Base-by-base conservation (phyloP, 179 eudicot species). In the Gypsophila paniculata region DNA sequence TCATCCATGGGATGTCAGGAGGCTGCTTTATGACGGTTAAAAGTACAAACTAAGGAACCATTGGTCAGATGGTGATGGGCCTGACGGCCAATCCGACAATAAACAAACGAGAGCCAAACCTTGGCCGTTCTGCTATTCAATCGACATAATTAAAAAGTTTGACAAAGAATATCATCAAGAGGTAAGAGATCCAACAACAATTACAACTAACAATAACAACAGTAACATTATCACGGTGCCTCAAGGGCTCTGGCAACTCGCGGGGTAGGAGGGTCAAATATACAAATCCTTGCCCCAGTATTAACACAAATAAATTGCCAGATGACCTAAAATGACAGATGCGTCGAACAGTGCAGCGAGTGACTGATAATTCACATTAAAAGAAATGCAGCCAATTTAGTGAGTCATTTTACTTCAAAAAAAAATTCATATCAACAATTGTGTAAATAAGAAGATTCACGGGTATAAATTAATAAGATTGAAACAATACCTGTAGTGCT, bases 401-500 rank as follows among this genome's bases (percentile, higher is more conserved):
- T 29, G 34, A 29, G 34, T 29, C 34, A 29, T 29, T 29, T 29
- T 29, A 29, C 15, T 64, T 65, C 46, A 55, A 17, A 19, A 23
- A 23, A 57, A n/a, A 62, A 17, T 63, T 58, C 18, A 42, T 38
- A 53, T 5, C 3, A 26, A 4, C 17, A 17, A 46, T 1, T 6
- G 42, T 57, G 52, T 69, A 76, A 6, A n/a, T 12, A 18, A 18
- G 36, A n/a, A 59, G 14, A 66, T 51, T 32, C 6, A 72, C 32
- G 26, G 26, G 58, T 68, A 68, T 4, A 48, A 51, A n/a, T 51
- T 38, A 25, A 29, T 67, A 17, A 23, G 25, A 61, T 14, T 19
- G 54, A 52, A 66, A 14, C 15, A 65, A 29, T 82, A 93, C 98
- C 95, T 87, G 95, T 69, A 93, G 55, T 65, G 95, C 98, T 38